Percentiles rank a stretch among this genome's conserved stretches.
Evolutionary conservation across 225 moss, liverwort and hornwort species (phyloP).

Genomic region (Rhytidiadelphus loreus): DNA sequence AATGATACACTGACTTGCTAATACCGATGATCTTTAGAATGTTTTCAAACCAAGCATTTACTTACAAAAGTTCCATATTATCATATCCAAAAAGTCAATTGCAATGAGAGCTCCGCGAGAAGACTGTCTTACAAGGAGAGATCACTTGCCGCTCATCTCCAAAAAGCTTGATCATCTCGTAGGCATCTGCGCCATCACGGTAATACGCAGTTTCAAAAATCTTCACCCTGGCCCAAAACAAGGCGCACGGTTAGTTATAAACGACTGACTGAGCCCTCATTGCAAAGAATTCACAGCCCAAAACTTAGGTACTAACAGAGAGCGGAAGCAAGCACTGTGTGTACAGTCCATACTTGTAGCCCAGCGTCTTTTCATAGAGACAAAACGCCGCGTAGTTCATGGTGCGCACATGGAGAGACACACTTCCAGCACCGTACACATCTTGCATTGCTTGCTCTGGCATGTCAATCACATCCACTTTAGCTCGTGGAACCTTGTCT

Average conservation of each 20-base stretch:
- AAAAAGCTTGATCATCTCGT: conserved; percentile 83
- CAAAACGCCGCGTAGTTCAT: conserved; percentile 81
- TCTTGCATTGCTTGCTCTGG: conserved; percentile 89
- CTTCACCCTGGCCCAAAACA: conserved; percentile 36
- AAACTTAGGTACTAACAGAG: neutral
- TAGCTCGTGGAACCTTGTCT: neutral
- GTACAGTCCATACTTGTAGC: conserved; percentile 49
- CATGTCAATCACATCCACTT: neutral
- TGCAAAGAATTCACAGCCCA: neutral
- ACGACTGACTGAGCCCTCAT: too few relatives aligned
- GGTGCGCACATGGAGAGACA: conserved; percentile 85
- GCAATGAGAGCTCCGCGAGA: neutral
- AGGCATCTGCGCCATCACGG: conserved; percentile 86
- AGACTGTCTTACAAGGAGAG: conserved; percentile 10
- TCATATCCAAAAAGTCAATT: neutral
- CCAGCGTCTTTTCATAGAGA: conserved; percentile 67
- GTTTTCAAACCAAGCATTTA: too few relatives aligned
- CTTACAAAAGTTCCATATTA: neutral
- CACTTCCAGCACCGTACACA: conserved; percentile 87
- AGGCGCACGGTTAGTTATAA: neutral
- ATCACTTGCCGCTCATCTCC: conserved; percentile 8
- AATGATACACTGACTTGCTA: neutral
- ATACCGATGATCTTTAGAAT: too few relatives aligned
- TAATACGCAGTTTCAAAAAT: conserved; percentile 77
- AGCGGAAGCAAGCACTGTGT: neutral